Evolutionary conservation across 371 early-diverging fungal genomes (phyloP), one percentile per base, ranked within the genome.

Genomic region (Nosema muscidifuracis): DNA sequence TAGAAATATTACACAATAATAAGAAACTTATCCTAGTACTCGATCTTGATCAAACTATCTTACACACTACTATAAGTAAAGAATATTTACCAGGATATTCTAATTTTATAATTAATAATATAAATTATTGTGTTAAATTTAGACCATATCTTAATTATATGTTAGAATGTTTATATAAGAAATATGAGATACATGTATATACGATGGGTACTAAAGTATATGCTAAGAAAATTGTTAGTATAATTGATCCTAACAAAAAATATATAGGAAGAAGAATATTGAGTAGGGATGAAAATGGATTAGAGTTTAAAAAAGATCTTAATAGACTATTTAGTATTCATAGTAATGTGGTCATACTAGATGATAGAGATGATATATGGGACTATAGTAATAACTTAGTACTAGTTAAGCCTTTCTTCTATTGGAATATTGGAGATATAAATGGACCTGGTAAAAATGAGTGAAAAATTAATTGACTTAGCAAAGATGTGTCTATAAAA

Each of bases 341-440:
- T 33, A 91, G 90, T 34, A 95, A 95, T 92, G 97, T 95, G 0
- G 90, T 95, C 0, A 90, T 93, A 22, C 82, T 98, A 36, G 99
- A 98, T 82, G 99, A 98, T 82, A 87, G 97, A 20, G 89, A 88
- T 0, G 97, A 97, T 80, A 91, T 97, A 0, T 98, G 99, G 99
- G 85, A 87, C 33, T 78, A 61, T 47, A 18, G 60, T 51, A 58
- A 63, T 24, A 76, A 79, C 51, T 38, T 82, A 22, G 42, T 82
- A 33, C 74, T 77, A 1, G 60, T 82, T 18, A 56, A 67, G 47
- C 83, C 81, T 15, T 82, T 72, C 65, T 55, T 43, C 55, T 78
- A 71, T 51, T 78, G 70, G 55, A 38, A 75, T 26, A 38, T 51
- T 24, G 76, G 62, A 28, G 80, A 82, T 55, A 72, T 82, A 36